Evolutionary conservation across 2,329 filamentous ascomycete species (phyloP), one percentile per base, ranked within the genome.

Genomic region (Pseudopithomyces chartarum): DNA sequence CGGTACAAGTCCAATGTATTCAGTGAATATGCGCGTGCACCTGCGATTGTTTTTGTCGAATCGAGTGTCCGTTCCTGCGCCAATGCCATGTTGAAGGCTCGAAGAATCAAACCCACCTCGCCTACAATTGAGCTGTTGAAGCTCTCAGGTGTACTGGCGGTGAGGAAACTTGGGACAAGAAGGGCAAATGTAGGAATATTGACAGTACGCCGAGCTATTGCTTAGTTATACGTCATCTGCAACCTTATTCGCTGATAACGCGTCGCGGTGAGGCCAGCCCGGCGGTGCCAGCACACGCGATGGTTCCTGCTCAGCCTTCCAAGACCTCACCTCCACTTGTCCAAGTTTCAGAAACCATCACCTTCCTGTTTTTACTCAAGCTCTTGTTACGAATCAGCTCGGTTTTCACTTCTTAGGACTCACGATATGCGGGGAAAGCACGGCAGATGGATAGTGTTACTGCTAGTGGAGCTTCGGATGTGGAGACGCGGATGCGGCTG

Each of bases 71-170:
- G 47, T 2, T 11, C 17, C n/a, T 42, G 23, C 7, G 26, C 19
- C 23, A 34, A 38, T 23, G 13, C 47, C 47, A 50, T 50, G 46
- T 11, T 49, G 46, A 39, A 26, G 12, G 46, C 44, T 49, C 17
- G 19, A 22, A 49, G 29, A 32, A 13, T 12, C 36, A 29, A 22
- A 33, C 38, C 12, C 47, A 42, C 4, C n/a, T n/a, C 20, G n/a
- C 6, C 12, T 7, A 33, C 48, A 34, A 29, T 19, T 22, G 38
- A 51, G 48, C 48, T 51, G 48, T 51, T 51, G 48, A 51, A 51
- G 48, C 48, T 43, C 38, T 43, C 39, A 39, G 15, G 26, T 42
- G 42, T 29, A 12, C 26, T n/a, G 48, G 48, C 48, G 48, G 48
- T 43, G 38, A 51, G 33, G 38, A 50, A 22, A 15, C n/a, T 3